Percentiles rank a stretch among this genome's conserved stretches.
Conservation (phyloP, 345 rosid genomes). For the Physaria fendleri region DNA sequence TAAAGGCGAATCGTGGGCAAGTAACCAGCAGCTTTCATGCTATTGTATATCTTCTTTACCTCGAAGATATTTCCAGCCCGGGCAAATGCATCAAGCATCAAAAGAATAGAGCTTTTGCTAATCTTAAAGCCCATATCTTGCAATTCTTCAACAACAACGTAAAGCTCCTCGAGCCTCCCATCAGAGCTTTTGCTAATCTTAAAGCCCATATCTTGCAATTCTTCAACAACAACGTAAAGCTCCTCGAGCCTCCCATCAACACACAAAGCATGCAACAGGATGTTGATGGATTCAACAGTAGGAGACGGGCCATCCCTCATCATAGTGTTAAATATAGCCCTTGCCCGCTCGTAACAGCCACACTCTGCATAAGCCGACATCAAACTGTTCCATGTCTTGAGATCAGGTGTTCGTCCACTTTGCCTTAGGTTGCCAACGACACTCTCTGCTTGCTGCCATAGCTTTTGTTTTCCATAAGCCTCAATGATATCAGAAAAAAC, state of each 20-base stretch:
- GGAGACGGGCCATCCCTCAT: constrained; percentile 94
- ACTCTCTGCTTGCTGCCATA: constrained; percentile 86
- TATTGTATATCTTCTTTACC: constrained; percentile 83
- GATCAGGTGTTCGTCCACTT: constrained; percentile 43
- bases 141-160: constrained; percentile 76
- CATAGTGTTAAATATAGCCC: constrained; percentile 89
- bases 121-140: constrained; percentile 94
- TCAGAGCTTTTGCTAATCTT: constrained; percentile 87
- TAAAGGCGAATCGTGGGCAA: constrained; percentile 92
- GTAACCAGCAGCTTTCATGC: constrained; percentile 97
- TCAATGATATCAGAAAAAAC: constrained; percentile 63
- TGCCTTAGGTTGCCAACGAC: constrained; percentile 68
- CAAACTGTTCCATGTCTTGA: constrained; percentile 83
- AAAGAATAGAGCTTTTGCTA: constrained; percentile 82
- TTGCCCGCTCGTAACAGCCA: constrained; percentile 87
- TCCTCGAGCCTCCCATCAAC: constrained; percentile 73
- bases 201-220: constrained; percentile 94
- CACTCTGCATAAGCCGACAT: constrained; percentile 80
- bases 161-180: constrained; percentile 79
- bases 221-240: constrained; percentile 76
- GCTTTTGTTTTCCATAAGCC: constrained; percentile 64
- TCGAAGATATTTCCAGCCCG: constrained; percentile 72
- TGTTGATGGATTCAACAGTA: constrained; percentile 78
- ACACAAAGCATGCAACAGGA: constrained; percentile 76
- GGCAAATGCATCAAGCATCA: constrained; percentile 89